Evolutionary conservation across 495 filamentous ascomycete genomes (phyloP).

Genomic region (Cercophora newfieldiana): DNA sequence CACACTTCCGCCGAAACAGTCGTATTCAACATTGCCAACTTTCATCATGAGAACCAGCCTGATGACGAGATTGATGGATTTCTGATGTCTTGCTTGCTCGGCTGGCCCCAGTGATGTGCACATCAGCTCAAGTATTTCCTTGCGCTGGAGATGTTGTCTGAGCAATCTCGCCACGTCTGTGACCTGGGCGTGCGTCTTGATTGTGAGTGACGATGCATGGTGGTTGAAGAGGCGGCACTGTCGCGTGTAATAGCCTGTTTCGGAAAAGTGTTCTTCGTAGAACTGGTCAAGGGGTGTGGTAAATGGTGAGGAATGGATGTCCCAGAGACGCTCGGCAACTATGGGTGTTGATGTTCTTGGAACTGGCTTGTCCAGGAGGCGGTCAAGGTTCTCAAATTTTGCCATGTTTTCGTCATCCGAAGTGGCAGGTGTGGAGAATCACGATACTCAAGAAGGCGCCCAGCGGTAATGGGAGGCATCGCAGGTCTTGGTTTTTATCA

Average conservation of each 20-base stretch:
- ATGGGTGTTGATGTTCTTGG: not conserved
- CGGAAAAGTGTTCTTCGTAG: not conserved
- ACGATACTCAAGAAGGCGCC: too few species aligned
- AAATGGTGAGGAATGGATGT: not conserved
- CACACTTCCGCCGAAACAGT: not conserved
- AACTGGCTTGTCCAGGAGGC: not conserved
- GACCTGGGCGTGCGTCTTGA: not conserved
- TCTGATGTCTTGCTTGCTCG: not conserved
- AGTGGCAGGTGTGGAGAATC: too few species aligned
- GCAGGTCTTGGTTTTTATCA: too few species aligned
- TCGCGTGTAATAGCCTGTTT: not conserved
- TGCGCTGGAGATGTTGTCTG: not conserved
- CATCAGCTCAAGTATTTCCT: not conserved
- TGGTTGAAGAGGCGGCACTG: not conserved
- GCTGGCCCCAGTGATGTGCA: not conserved
- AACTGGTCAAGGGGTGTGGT: not conserved
- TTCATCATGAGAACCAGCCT: not conserved
- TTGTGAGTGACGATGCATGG: not conserved
- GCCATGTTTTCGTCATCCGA: not conserved
- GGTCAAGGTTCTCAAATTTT: not conserved
- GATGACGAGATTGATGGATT: conserved; percentile 1
- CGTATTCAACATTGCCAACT: not conserved
- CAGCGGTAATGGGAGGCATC: too few species aligned
- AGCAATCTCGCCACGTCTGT: not conserved
- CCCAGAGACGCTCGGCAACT: not conserved